Conservation (phyloP, 176 grass and related monocot species). For the Alloteropsis semialata region DNA sequence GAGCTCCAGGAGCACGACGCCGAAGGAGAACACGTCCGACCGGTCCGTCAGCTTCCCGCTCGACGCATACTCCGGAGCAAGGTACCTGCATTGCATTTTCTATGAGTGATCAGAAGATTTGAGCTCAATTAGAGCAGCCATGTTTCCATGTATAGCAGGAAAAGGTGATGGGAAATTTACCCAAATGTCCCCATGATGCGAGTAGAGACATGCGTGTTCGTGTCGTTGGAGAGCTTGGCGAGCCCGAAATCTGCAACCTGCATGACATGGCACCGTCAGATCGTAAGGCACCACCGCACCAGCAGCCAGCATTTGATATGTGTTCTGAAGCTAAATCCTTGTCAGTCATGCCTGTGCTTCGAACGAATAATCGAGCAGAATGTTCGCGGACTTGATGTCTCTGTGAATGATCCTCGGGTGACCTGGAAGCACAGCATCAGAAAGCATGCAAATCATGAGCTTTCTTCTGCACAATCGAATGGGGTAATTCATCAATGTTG, state of each 20-base stretch:
- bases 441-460: background rate
- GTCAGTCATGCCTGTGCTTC: conserved; percentile 62
- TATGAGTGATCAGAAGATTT: background rate
- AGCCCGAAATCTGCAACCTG: conserved; percentile 96
- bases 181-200: conserved; percentile 90
- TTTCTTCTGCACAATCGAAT: too few species aligned
- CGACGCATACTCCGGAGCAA: conserved; percentile 82
- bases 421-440: conserved; percentile 40
- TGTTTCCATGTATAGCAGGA: background rate
- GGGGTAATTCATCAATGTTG: too few species aligned
- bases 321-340: background rate
- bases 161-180: too few species aligned
- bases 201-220: conserved; percentile 64
- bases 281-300: background rate
- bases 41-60: conserved; percentile 79
- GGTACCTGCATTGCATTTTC: conserved; percentile 43
- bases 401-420: conserved; percentile 87
- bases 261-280: background rate
- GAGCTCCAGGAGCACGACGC: conserved; percentile 87
- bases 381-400: conserved; percentile 90
- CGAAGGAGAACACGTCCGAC: conserved; percentile 92
- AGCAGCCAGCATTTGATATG: background rate
- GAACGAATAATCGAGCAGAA: conserved; percentile 79
- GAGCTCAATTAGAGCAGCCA: background rate
- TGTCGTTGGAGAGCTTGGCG: conserved; percentile 69